Conservation (phyloP, 2,329 filamentous ascomycete species). For the Nectriaceae sp. region DNA sequence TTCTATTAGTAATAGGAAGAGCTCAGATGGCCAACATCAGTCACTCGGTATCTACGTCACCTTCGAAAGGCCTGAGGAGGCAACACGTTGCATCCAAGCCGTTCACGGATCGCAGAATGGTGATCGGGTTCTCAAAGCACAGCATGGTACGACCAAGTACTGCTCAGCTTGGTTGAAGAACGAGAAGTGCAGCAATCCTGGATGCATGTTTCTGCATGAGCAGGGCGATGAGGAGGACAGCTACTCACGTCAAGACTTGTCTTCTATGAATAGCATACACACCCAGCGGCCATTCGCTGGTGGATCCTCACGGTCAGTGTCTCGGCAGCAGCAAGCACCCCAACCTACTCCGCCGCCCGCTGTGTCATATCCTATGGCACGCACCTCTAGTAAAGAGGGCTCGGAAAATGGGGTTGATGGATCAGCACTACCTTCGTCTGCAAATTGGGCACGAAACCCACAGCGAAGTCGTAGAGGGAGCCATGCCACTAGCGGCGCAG, state of each 20-base stretch:
- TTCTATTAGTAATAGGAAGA: slow-evolving; percentile 94
- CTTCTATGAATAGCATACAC: slow-evolving; percentile 88
- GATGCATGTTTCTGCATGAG: slow-evolving; percentile 98
- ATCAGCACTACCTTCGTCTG: slow-evolving; percentile 89
- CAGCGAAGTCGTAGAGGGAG: slow-evolving; percentile 72
- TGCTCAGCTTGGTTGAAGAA: slow-evolving; percentile 96
- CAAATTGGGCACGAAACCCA: slow-evolving; percentile 83
- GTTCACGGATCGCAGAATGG: slow-evolving; percentile 93
- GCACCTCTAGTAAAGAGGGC: slow-evolving; percentile 77
- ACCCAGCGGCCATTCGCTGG: slow-evolving; percentile 69
- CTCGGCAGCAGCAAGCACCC: slow-evolving; percentile 50
- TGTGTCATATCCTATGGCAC: slow-evolving; percentile 65
- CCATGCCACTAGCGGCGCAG: slow-evolving; percentile 77
- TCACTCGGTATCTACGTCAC: slow-evolving; percentile 99
- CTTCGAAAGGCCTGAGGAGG: slow-evolving; percentile 89
- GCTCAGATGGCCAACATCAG: slow-evolving; percentile 71
- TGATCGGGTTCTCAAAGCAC: slow-evolving; percentile 78
- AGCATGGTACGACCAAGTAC: slow-evolving; percentile 92
- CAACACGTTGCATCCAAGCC: slow-evolving; percentile 83
- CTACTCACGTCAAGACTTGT: slow-evolving; percentile 91
- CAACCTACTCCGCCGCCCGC: slow-evolving; percentile 42
- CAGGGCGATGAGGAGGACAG: slow-evolving; percentile 98
- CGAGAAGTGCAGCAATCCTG: slow-evolving; percentile 91
- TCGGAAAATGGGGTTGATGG: slow-evolving; percentile 73
- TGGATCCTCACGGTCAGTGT: slow-evolving; percentile 54